Base-by-base conservation (phyloP, 148 eudicot genomes). In the Limonium bicolor region DNA sequence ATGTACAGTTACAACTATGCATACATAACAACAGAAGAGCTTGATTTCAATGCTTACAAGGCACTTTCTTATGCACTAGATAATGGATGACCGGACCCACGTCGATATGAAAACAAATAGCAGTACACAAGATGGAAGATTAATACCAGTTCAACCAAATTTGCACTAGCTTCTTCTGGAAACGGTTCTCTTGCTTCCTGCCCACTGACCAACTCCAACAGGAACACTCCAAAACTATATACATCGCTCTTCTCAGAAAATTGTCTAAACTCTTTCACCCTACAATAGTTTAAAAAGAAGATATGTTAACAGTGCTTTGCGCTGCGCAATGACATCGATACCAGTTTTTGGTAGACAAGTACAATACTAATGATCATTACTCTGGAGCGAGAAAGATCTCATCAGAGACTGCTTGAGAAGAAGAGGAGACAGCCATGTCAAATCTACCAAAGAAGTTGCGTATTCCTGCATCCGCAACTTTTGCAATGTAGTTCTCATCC, bases 381-480 rank as follows among this genome's bases (percentile, higher is more conserved):
- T 88, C 97, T 54, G 97, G 87, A 13, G 97, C 83, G 38, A 77
- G 92, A 54, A 88, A 88, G 27, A 80, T 34, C 41, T 76, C 94
- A 74, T 88, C 96, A 26, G 67, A 68, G 46, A 60, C 63, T 53
- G 62, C 41, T 68, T 48, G 83, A 61, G 94, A 77, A 61, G 94
- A 77, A 55, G 97, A 88, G 41, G 97, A 52, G 51, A 92, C 84
- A 0, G 78, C 94, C 50, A 57, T 43, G 40, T 88, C 97, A 55
- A 64, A 61, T 75, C 63, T 64, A 53, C 81, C 94, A 27, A 88
- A 78, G 53, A 88, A 83, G 70, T 77, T 88, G 48, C 86, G 77
- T 17, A 88, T 58, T 41, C 97, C 97, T 15, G 97, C 81, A 70
- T 88, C 97, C 37, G 97, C 97, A 62, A 88, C 94, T 66, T 88